Conservation (phyloP, 768 basidiomycete species). For the Tephrocybe sp. region DNA sequence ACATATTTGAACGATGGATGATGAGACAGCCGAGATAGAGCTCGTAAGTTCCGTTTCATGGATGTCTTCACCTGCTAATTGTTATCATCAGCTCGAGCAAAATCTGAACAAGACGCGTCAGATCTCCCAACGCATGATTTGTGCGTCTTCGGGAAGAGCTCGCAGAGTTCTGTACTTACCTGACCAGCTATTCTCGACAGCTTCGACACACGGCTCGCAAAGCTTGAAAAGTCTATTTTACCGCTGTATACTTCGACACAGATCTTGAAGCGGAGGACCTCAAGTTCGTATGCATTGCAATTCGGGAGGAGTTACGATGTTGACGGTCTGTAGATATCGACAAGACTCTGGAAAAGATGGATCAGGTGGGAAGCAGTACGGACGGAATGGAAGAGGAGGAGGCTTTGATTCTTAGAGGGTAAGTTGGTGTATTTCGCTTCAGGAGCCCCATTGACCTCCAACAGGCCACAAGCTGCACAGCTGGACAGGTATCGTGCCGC, state of each 20-base stretch:
- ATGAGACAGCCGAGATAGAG: slow-evolving; percentile 77
- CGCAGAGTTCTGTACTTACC: slow-evolving; percentile 24
- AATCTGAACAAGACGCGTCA: slow-evolving; percentile 85
- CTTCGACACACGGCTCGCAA: slow-evolving; percentile 79
- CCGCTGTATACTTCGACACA: slow-evolving; percentile 83
- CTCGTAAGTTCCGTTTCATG: slow-evolving; percentile 38
- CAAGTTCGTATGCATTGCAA: slow-evolving; percentile 51
- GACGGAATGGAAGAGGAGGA: slow-evolving; percentile 80
- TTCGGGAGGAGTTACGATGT: not conserved
- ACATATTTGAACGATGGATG: slow-evolving; percentile 36
- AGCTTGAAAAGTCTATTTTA: slow-evolving; percentile 82
- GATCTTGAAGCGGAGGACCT: slow-evolving; percentile 66
- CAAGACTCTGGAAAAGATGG: slow-evolving; percentile 72
- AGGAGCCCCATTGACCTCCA: slow-evolving; percentile 2
- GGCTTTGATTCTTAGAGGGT: slow-evolving; percentile 79
- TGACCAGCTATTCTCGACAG: slow-evolving; percentile 76
- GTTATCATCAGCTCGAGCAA: slow-evolving; percentile 70
- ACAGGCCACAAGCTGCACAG: slow-evolving; percentile 71
- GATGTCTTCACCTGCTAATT: not conserved
- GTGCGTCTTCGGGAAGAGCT: slow-evolving; percentile 40
- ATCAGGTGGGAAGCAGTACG: slow-evolving; percentile 73
- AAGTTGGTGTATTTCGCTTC: slow-evolving; percentile 18
- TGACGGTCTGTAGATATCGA: slow-evolving; percentile 64
- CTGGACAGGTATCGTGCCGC: slow-evolving; percentile 68
- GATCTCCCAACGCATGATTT: slow-evolving; percentile 84